Evolutionary conservation across 495 filamentous ascomycete species (phyloP), one percentile per base, ranked within the genome.

Genomic region (Penicillium tannophilum): DNA sequence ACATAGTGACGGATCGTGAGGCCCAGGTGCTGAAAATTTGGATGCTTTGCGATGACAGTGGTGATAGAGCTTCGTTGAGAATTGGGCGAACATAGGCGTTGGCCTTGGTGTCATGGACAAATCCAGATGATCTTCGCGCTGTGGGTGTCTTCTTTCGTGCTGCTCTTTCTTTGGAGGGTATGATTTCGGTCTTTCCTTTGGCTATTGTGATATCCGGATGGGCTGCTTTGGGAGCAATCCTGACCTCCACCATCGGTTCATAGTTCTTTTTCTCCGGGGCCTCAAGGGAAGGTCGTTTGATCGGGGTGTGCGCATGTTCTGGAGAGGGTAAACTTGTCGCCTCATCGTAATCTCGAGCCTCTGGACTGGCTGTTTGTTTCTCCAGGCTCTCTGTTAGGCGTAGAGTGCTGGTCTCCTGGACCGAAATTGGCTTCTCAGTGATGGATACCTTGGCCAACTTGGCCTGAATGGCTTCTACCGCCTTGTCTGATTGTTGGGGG

Each of bases 1-100:
- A 70, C 65, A 76, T 68, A 33, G 66, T 73, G 23, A 69, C 76
- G 3, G 72, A 75, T 19, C 72, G 70, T 1, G 71, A 70, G 31
- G 75, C 75, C 77, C 77, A 79, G 1, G 75, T 72, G 42, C 55
- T 59, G 52, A 80, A 80, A 48, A 68, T 78, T 52, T 79, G 77
- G 9, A 78, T 69, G 19, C 66, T 67, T 55, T 73, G 72, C 1
- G 75, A 71, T 2, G 75, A 71, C 20, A 71, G 58, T 3, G 71
- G 63, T 1, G 77, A 77, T 14, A 74, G 23, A 1, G 75, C 72
- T 61, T 78, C 73, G 39, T 73, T 56, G 6, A 80, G 61, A 24
- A 80, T 76, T 19, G 67, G 60, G 3, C 60, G 68, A n/a, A 76
- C 75, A 41, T 80, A 80, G 30, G 63, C 53, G 59, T 72, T 78